A percentile compares a stretch with the other conserved stretches of the same genome.
These are phyloP conservation scores for Tolypocladium tropicale DNA, from an alignment of 2,329 filamentous ascomycete species.

Conservation along the genomic window DNA sequence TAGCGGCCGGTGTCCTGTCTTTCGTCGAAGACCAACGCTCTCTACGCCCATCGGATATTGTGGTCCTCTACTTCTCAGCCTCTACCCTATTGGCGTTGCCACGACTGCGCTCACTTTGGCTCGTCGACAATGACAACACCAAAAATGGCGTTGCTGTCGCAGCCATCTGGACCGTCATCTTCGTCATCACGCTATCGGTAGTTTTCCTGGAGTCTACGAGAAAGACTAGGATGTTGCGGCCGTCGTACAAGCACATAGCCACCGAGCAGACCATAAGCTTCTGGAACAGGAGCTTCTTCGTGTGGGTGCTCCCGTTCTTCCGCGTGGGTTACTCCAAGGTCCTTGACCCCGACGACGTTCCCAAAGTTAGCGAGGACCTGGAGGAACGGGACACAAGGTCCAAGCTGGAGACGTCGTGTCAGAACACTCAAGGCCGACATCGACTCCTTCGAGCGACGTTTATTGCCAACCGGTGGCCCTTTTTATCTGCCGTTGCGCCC, in stretches of 20 bases:
- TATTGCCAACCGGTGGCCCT: background rate
- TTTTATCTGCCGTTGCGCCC: background rate
- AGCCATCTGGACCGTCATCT: background rate
- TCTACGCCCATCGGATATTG: background rate
- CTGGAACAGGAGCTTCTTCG: background rate
- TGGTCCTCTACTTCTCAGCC: background rate
- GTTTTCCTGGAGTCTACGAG: background rate
- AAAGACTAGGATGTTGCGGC: background rate
- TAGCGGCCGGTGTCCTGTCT: background rate
- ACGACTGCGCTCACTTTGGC: background rate
- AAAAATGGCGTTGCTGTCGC: background rate
- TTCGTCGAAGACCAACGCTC: conserved; percentile 1
- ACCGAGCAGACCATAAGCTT: background rate
- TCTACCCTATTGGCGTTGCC: background rate
- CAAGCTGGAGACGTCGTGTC: background rate
- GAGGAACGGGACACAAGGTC: background rate
- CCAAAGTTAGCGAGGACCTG: background rate
- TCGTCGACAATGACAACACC: background rate
- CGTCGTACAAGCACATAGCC: background rate
- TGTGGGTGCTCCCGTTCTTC: background rate
- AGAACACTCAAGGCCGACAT: background rate
- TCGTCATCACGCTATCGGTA: background rate
- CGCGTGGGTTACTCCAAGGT: background rate
- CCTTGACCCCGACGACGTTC: background rate
- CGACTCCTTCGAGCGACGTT: conserved; percentile 1